phyloP scores from a whole-genome alignment of 305 asterid species.

The Solanum aculeatissimum region DNA sequence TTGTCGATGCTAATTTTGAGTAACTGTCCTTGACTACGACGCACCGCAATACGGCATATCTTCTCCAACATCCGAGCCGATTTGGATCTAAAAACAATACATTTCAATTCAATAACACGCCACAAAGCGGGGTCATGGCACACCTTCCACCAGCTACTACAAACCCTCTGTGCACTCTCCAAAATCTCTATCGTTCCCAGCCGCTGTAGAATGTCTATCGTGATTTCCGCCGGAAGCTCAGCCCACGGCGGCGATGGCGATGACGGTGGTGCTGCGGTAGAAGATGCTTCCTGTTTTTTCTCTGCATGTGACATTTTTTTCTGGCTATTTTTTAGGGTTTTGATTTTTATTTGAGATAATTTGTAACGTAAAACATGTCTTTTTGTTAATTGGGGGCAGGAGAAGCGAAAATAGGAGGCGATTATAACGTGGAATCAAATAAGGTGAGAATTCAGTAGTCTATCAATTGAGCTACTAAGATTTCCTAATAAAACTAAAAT shows the following conservation, averaged over 20 bases:
- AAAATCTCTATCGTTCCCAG: slow-evolving; percentile 26
- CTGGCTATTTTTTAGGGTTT: no score
- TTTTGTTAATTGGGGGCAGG: no score
- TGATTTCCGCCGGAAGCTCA: slow-evolving; percentile 39
- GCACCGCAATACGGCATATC: slow-evolving; percentile 18
- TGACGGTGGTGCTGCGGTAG: not conserved
- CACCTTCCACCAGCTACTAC: slow-evolving; percentile 28
- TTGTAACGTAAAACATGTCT: no score
- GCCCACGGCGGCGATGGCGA: slow-evolving; percentile 7
- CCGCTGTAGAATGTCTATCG: slow-evolving; percentile 28
- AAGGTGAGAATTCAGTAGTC: no score
- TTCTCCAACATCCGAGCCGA: not conserved
- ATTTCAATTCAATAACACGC: slow-evolving; percentile 24
- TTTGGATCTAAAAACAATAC: not conserved
- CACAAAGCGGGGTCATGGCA: slow-evolving; percentile 32
- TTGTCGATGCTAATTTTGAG: slow-evolving; percentile 15
- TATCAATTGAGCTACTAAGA: no score
- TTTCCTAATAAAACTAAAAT: no score
- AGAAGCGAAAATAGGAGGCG: no score
- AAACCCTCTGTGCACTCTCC: slow-evolving; percentile 21
- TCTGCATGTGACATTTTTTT: no score
- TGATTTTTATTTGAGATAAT: not conserved
- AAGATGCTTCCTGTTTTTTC: no score
- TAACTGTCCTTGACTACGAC: slow-evolving; percentile 31
- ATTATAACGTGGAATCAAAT: no score